Percentiles rank a stretch among this genome's conserved stretches.
Evolutionary conservation across 129 eudicot genomes (phyloP).

Genomic region (Chrysanthemum lavandulifolium): DNA sequence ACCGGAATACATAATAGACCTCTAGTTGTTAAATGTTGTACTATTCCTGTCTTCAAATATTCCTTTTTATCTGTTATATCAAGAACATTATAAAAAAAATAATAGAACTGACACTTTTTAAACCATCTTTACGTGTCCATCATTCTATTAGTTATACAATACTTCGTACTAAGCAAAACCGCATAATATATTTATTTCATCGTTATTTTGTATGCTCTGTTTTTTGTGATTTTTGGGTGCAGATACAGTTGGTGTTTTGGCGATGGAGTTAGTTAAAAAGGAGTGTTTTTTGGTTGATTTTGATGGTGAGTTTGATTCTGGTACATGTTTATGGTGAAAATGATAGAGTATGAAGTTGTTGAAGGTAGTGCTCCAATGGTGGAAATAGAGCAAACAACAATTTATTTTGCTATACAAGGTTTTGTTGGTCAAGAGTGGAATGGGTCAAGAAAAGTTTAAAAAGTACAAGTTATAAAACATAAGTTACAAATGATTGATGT

Average conservation of each 20-base stretch:
- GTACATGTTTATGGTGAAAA: slow-evolving; percentile 35
- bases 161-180: slow-evolving; percentile 13
- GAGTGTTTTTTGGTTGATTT: slow-evolving; percentile 18
- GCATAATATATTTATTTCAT: slow-evolving; percentile 8
- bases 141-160: not conserved
- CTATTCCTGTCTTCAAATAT: slow-evolving; percentile 22
- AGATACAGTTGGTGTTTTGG: not conserved
- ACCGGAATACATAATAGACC: too few species aligned
- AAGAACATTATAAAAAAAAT: slow-evolving; percentile 13
- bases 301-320: slow-evolving; percentile 27
- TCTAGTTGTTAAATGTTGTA: slow-evolving; percentile 20
- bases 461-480: too few species aligned
- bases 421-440: slow-evolving; percentile 82
- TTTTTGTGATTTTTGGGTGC: not conserved
- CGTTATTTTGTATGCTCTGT: slow-evolving; percentile 22
- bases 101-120: slow-evolving; percentile 20
- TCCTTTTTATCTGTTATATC: slow-evolving; percentile 23
- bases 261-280: slow-evolving; percentile 21
- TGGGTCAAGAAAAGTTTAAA: slow-evolving; percentile 32
- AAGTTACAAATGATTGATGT: too few species aligned
- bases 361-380: slow-evolving; percentile 52
- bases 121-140: slow-evolving; percentile 3
- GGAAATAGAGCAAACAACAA: slow-evolving; percentile 62
- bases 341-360: slow-evolving; percentile 29
- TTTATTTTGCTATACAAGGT: slow-evolving; percentile 67